phyloP scores from a whole-genome alignment of 2,329 filamentous ascomycete genomes.

The Pestalotiopsis sp. region DNA sequence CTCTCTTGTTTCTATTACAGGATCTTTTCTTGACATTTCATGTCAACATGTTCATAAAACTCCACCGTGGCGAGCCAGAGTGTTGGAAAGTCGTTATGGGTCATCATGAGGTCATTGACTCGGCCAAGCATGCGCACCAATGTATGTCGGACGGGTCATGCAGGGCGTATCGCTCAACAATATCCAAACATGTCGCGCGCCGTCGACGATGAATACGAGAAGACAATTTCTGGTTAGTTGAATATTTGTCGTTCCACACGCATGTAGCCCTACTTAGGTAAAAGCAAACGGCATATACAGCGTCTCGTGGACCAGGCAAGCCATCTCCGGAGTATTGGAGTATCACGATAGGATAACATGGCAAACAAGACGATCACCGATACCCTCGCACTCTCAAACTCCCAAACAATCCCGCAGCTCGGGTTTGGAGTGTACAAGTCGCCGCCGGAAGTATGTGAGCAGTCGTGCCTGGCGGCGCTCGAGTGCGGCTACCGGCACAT shows the following conservation, averaged over 20 bases:
- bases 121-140: background rate
- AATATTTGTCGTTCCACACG: background rate
- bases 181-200: background rate
- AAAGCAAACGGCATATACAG: background rate
- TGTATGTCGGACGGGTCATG: background rate
- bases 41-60: background rate
- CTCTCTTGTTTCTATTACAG: background rate
- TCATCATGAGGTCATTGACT: constrained; percentile 3
- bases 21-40: background rate
- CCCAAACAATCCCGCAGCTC: constrained; percentile 60
- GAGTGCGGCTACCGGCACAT: constrained; percentile 63
- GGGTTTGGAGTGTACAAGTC: constrained; percentile 74
- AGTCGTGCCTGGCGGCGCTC: constrained; percentile 61
- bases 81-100: background rate
- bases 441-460: constrained; percentile 51
- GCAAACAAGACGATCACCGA: constrained; percentile 37
- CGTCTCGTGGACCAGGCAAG: background rate
- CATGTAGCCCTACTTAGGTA: background rate
- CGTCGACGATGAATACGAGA: background rate
- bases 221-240: background rate
- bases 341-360: background rate
- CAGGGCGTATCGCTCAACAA: background rate
- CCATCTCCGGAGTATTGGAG: background rate
- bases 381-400: constrained; percentile 50
- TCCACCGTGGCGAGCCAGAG: background rate